Evolutionary conservation across 169 alveolate genomes (phyloP).

Genomic region (Plasmodium inui): DNA sequence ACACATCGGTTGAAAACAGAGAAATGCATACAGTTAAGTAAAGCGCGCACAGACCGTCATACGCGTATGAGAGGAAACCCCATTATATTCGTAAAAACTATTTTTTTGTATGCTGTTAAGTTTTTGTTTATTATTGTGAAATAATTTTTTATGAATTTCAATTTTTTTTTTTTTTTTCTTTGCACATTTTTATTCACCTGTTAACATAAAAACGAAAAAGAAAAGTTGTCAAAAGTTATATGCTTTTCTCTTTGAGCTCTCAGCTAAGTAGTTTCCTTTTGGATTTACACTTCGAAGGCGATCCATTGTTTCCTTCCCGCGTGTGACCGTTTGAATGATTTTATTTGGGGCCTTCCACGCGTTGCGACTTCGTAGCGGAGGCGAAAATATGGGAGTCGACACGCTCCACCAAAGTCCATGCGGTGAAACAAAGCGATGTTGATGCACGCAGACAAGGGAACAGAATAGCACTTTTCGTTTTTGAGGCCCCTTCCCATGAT

Average conservation of each 20-base stretch:
- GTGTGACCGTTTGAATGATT: neutral
- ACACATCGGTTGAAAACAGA: neutral
- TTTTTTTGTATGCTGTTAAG: constrained; percentile 73
- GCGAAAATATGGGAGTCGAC: neutral
- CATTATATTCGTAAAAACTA: constrained; percentile 8
- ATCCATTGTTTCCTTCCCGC: neutral
- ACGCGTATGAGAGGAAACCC: constrained; percentile 2
- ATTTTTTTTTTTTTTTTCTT: constrained; percentile 33
- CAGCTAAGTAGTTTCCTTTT: neutral
- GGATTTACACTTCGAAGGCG: neutral
- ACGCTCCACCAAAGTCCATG: neutral
- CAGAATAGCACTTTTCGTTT: neutral
- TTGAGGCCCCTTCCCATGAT: neutral
- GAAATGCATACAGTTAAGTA: neutral
- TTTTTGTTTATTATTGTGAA: constrained; percentile 74
- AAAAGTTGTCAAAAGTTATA: constrained; percentile 53
- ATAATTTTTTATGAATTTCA: constrained; percentile 56
- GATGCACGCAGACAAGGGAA: neutral
- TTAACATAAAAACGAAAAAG: constrained; percentile 49
- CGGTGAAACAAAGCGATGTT: neutral
- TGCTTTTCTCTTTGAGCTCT: constrained; percentile 22
- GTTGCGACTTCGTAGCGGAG: neutral
- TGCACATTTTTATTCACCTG: constrained; percentile 10
- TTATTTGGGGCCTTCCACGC: neutral
- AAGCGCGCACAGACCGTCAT: neutral